phyloP scores from a whole-genome alignment of 306 rosid species.

The Quercus berberidifolia region DNA sequence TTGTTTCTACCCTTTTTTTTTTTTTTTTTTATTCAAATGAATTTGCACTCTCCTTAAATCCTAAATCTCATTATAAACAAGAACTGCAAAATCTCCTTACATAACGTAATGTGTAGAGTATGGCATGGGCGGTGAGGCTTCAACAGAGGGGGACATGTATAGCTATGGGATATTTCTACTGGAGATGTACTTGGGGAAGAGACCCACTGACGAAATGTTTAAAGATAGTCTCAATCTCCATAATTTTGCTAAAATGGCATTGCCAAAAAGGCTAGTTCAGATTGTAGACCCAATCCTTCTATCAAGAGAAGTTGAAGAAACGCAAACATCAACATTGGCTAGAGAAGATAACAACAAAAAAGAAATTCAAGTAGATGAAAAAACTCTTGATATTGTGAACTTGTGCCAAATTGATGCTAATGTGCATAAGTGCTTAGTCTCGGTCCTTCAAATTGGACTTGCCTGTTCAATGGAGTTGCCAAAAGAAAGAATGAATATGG shows the following conservation, averaged over 20 bases:
- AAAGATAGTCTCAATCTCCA: conserved; percentile 19
- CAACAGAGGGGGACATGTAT: conserved; percentile 26
- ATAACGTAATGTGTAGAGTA: conserved; percentile 24
- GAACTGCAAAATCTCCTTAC: too few relatives aligned
- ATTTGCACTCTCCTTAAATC: too few relatives aligned
- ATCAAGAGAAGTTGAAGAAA: background rate
- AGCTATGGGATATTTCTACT: conserved; percentile 35
- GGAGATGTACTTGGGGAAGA: conserved; percentile 15
- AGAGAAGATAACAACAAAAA: background rate
- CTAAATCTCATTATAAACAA: too few relatives aligned
- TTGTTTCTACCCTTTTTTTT: too few relatives aligned
- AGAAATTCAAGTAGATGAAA: background rate
- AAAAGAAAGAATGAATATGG: conserved; percentile 26
- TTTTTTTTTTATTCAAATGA: too few relatives aligned
- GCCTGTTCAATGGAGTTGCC: conserved; percentile 27
- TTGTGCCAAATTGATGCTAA: background rate
- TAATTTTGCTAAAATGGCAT: conserved; percentile 9
- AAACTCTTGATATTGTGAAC: background rate
- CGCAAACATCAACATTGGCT: background rate
- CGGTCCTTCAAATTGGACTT: conserved; percentile 22
- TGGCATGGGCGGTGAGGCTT: conserved; percentile 24
- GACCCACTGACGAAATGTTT: conserved; percentile 31
- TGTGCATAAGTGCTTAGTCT: conserved; percentile 12
- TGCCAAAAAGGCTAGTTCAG: conserved; percentile 14
- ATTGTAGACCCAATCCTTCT: conserved; percentile 31